A percentile compares a stretch with the other conserved stretches of the same genome.
Evolutionary conservation across 805 yeast genomes (phyloP).

Genomic region (Candida multigemmis): DNA sequence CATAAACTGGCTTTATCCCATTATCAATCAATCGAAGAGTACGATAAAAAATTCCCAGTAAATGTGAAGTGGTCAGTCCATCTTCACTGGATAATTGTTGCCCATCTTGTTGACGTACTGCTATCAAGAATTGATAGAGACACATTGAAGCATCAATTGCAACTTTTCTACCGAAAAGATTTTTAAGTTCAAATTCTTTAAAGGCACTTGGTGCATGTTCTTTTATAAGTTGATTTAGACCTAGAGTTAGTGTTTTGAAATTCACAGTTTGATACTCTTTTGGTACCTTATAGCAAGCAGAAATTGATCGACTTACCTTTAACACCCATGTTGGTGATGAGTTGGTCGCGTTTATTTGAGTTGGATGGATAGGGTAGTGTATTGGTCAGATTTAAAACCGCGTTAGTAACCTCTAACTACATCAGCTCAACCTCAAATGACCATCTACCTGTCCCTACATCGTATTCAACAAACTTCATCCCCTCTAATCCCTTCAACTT

Average conservation of each 20-base stretch:
- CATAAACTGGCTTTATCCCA: constrained; percentile 95
- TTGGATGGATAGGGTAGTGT: no score
- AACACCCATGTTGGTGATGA: constrained; percentile 15
- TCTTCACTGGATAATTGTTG: constrained; percentile 77
- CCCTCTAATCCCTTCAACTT: constrained; percentile 53
- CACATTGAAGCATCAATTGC: constrained; percentile 98
- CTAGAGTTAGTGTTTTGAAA: constrained; percentile 30
- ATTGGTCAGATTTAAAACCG: no score
- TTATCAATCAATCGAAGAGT: constrained; percentile 83
- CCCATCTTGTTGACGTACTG: constrained; percentile 97
- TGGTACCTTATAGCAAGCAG: background rate
- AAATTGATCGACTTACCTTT: constrained; percentile 11
- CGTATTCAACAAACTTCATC: constrained; percentile 66
- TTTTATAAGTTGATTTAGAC: constrained; percentile 75
- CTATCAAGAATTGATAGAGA: constrained; percentile 88
- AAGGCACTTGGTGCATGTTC: constrained; percentile 87
- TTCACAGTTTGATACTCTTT: background rate
- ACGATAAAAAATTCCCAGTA: constrained; percentile 94
- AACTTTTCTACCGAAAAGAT: constrained; percentile 88
- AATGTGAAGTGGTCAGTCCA: constrained; percentile 88
- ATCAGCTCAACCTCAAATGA: constrained; percentile 43
- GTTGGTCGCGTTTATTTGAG: no score
- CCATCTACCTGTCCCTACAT: constrained; percentile 69
- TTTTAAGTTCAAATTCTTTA: constrained; percentile 70
- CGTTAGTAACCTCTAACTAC: no score